phyloP scores from a whole-genome alignment of 441 rosid species.

The Arabidopsis lyrata region DNA sequence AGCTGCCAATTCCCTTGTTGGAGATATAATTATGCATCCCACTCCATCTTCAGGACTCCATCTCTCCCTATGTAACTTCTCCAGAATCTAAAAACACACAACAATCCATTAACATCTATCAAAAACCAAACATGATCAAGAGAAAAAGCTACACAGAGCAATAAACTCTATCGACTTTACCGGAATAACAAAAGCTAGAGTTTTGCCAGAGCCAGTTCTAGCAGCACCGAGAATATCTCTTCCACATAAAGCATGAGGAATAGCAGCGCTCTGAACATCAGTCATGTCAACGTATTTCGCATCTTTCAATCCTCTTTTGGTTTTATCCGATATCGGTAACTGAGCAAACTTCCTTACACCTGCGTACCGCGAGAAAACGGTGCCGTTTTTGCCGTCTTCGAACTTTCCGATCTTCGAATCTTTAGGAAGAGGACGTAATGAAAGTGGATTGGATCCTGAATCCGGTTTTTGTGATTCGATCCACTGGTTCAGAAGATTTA shows the following conservation, averaged over 20 bases:
- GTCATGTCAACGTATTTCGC: conserved; percentile 67
- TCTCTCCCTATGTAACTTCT: conserved; percentile 77
- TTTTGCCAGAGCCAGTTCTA: conserved; percentile 94
- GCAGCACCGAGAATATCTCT: conserved; percentile 95
- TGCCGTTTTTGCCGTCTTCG: conserved; percentile 42
- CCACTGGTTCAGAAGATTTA: conserved; percentile 64
- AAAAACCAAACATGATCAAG: not conserved
- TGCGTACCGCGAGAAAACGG: conserved; percentile 65
- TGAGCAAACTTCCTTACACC: conserved; percentile 65
- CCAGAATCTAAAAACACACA: conserved; percentile 62
- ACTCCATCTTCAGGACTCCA: conserved; percentile 96
- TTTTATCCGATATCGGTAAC: conserved; percentile 76
- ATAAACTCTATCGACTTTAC: conserved; percentile 51
- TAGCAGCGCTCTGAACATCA: conserved; percentile 82
- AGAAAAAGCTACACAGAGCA: not conserved
- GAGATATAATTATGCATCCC: conserved; percentile 91
- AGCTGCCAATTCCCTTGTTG: conserved; percentile 85
- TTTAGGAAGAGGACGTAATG: conserved; percentile 57
- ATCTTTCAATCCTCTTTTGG: conserved; percentile 65
- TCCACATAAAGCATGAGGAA: conserved; percentile 92
- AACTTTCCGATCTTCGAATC: conserved; percentile 58
- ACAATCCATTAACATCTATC: not conserved
- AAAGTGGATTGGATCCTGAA: conserved; percentile 78
- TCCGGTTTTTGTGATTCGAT: conserved; percentile 82
- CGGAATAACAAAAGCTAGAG: conserved; percentile 88